Evolutionary conservation across 768 basidiomycete genomes (phyloP), one percentile per base, ranked within the genome.

Genomic region (Tulasnella sp.): DNA sequence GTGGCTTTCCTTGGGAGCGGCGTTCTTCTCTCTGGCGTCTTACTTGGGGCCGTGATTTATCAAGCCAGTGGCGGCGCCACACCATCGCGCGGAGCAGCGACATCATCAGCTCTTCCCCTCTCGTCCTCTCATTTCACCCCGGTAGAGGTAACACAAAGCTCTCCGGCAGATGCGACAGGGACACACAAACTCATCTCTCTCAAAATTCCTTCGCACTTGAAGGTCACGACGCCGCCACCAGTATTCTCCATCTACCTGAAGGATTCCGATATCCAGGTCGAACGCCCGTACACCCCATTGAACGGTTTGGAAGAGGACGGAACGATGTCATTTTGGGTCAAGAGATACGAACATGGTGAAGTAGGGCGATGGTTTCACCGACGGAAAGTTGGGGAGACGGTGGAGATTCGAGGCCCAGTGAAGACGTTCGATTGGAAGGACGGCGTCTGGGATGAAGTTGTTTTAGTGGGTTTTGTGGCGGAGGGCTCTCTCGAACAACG

Each of bases 241-340:
- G 80, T 89, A 61, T 91, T 82, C 80, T 86, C 86, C 41, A 73
- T 92, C 11, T 91, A 77, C 69, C 75, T 91, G 68, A 92, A 91
- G 68, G 87, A 92, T 68, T 84, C 85, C 63, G 89, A 90, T 65
- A 89, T 92, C 21, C 89, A 91, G 70, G 86, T 91, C 30, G 89
- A 92, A 67, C 72, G 89, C 56, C 83, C 87, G 11, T 92, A 91
- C 67, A 92, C 90, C 3, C 89, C 89, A 3, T 72, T 92, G 50
- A 76, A 82, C 62, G 84, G 88, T 21, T 73, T 89, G 23, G 83
- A 85, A 21, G 72, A 77, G 55, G 68, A 81, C 10, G 87, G 88
- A 0, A 73, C 74, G 48, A 83, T 92, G 75, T 73, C 73, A 38
- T 80, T 92, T 53, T 92, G 89, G 89, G 75, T 92, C 8, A 92